Evolutionary conservation across 129 eudicot species (phyloP).

Genomic region (Tagetes patula): DNA sequence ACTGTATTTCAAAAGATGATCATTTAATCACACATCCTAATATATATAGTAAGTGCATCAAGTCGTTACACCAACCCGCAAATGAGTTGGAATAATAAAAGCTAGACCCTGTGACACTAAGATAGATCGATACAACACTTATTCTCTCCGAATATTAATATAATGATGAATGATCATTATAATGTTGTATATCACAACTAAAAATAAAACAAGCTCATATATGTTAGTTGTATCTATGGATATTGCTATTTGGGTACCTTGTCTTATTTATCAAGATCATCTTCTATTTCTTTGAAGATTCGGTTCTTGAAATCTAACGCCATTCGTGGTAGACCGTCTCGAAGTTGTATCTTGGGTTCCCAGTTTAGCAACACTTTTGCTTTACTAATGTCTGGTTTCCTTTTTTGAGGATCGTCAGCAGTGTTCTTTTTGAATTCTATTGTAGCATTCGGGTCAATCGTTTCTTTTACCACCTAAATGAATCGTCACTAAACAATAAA

Average conservation of each 20-base stretch:
- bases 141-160: too few species aligned
- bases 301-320: constrained; percentile 72
- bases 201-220: constrained; percentile 31
- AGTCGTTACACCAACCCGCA: neutral
- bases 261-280: constrained; percentile 53
- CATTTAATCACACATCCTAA: too few species aligned
- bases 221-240: constrained; percentile 25
- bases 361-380: constrained; percentile 70
- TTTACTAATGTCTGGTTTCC: constrained; percentile 84
- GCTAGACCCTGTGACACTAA: too few species aligned
- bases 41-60: constrained; percentile 1
- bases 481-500: neutral
- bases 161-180: too few species aligned
- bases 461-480: constrained; percentile 71
- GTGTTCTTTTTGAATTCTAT: constrained; percentile 71
- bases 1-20: too few species aligned
- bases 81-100: neutral
- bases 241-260: neutral
- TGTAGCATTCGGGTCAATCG: constrained; percentile 63
- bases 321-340: constrained; percentile 79
- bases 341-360: constrained; percentile 74
- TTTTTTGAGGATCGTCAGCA: constrained; percentile 87
- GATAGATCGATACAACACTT: too few species aligned
- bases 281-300: constrained; percentile 73
- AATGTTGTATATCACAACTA: constrained; percentile 1